Conservation (phyloP, 495 filamentous ascomycete genomes). For the Zalerion maritima region DNA sequence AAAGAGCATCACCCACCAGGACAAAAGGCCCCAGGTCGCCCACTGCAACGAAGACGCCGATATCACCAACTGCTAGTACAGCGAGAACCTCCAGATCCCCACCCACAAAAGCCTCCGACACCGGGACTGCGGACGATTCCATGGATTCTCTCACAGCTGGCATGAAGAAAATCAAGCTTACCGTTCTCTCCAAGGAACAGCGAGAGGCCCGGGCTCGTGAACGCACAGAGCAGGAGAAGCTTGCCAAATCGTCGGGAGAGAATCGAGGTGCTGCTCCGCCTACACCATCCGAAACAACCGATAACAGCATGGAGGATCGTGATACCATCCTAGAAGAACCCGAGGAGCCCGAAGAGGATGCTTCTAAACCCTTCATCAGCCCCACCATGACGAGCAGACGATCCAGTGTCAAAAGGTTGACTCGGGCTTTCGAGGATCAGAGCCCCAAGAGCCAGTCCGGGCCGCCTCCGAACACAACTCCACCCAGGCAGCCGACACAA, state of each 20-base stretch:
- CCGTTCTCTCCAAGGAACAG: conserved; percentile 55
- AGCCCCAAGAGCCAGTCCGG: no score
- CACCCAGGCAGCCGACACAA: neutral
- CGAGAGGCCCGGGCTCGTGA: conserved; percentile 42
- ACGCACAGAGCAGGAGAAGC: conserved; percentile 16
- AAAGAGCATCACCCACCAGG: no score
- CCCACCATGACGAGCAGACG: neutral
- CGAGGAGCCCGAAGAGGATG: neutral
- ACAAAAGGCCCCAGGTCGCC: no score
- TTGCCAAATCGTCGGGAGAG: no score
- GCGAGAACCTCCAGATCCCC: no score
- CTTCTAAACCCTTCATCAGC: conserved; percentile 2
- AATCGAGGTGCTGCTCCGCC: no score
- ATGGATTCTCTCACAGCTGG: conserved; percentile 52
- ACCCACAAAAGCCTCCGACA: conserved; percentile 4
- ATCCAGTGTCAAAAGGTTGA: neutral
- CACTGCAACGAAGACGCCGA: no score
- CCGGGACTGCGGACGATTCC: conserved; percentile 16
- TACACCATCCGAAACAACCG: no score
- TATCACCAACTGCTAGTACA: no score
- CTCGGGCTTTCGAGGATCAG: neutral
- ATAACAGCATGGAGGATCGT: no score
- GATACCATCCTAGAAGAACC: conserved; percentile 6
- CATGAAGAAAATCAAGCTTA: conserved; percentile 64
- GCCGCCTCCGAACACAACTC: neutral